Evolutionary conservation across 257 asterid species (phyloP), one percentile per base, ranked within the genome.

Genomic region (Misopates orontium): DNA sequence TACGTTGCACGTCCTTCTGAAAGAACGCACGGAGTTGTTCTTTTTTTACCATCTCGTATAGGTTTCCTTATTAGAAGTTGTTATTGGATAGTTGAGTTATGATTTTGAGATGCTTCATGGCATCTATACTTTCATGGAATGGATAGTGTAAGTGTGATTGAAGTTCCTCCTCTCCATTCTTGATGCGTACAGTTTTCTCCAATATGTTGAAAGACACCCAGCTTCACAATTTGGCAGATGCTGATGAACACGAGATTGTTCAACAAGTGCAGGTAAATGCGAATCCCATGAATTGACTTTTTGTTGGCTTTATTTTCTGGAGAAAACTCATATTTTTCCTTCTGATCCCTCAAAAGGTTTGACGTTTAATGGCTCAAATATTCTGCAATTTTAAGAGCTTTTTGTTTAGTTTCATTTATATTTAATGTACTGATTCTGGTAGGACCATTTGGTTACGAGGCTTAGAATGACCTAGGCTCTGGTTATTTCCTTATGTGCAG

Each of bases 201-300:
- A 90, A 90, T 64, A 82, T 88, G 89, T 76, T 94, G 78, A 85
- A 88, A 77, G 99, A 94, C 80, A 86, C 97, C 22, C 97, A 94
- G 81, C 95, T 94, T 75, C 97, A 94, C 80, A 83, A 88, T 64
- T 79, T 94, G 74, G 97, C 99, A 50, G 97, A 94, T 75, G 83
- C 97, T 59, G 99, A 94, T 78, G 99, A 86, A 73, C 83, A 83
- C 64, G 99, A 94, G 82, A 77, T 85, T 74, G 97, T 90, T 42
- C 99, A 86, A 75, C 97, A 90, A 85, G 96, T 90, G 56, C 99
- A 94, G 97, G 99, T 94, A 71, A 51, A 47, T 45, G 53, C 31
- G 22, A 62, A 55, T 61, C 60, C 68, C 41, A 23, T 54, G 17
- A 47, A 39, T 51, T 31, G 55, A 42, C 36, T 51, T 40, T 64